Percentiles rank a stretch among this genome's conserved stretches.
Conservation (phyloP, 2,329 filamentous ascomycete genomes). For the Mariannaea sp. region DNA sequence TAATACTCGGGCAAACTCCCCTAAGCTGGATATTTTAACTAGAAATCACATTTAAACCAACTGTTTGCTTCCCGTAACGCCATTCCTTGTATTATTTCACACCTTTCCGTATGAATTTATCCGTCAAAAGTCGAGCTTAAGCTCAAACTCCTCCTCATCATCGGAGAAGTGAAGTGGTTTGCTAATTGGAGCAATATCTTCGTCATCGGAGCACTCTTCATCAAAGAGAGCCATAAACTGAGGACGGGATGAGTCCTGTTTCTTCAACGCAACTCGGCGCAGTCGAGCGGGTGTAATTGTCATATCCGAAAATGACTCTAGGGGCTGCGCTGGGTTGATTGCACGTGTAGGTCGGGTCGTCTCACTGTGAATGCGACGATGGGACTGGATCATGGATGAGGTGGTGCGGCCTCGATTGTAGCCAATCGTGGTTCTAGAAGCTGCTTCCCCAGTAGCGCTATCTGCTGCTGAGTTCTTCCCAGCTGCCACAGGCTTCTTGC, state of each 20-base stretch:
- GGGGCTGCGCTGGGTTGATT: constrained; percentile 22
- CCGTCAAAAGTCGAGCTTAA: constrained; percentile 49
- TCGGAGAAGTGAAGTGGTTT: constrained; percentile 38
- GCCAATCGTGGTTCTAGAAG: constrained; percentile 81
- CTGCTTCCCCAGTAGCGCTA: constrained; percentile 64
- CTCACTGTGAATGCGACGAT: constrained; percentile 24
- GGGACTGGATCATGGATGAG: constrained; percentile 50
- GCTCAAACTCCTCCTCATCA: constrained; percentile 61
- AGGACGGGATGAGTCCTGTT: constrained; percentile 45
- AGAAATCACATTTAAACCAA: background rate
- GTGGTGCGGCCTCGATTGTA: constrained; percentile 77
- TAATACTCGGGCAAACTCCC: background rate
- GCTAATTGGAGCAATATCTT: constrained; percentile 39
- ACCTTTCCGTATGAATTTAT: background rate
- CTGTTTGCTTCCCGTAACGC: constrained; percentile 24
- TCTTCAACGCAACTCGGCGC: constrained; percentile 32
- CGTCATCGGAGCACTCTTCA: constrained; percentile 49
- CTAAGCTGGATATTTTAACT: background rate
- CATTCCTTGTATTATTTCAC: constrained; percentile 23
- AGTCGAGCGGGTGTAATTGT: constrained; percentile 55
- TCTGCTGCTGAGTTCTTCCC: constrained; percentile 57
- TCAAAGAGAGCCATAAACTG: constrained; percentile 65
- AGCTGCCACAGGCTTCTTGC: constrained; percentile 39
- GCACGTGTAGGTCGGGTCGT: constrained; percentile 20
- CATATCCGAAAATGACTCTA: constrained; percentile 35